Evolutionary conservation across 1,284 basidiomycete genomes (phyloP).

Genomic region (Neolentinus lepideus): DNA sequence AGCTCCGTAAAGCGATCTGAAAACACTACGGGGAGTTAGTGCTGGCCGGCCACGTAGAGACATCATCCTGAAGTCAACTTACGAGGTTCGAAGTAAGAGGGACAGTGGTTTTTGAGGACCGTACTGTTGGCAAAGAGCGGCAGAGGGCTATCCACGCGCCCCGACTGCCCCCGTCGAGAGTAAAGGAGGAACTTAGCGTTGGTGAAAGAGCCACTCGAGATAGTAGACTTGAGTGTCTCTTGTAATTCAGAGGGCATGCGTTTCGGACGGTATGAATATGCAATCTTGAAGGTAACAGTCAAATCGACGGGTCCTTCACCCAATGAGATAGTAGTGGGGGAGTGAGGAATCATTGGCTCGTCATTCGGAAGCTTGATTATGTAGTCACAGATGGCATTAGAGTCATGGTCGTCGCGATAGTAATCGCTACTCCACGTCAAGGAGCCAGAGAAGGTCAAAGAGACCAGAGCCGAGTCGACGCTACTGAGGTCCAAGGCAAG

Average conservation of each 20-base stretch:
- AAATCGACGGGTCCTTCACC: background rate
- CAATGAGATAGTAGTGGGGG: too few relatives aligned
- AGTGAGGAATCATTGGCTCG: background rate
- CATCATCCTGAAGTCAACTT: slow-evolving; percentile 1
- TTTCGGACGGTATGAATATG: background rate
- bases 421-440: background rate
- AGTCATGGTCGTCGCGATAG: background rate
- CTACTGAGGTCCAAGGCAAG: background rate
- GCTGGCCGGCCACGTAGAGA: background rate
- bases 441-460: background rate
- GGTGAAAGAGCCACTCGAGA: background rate
- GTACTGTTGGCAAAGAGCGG: slow-evolving; percentile 8
- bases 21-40: background rate
- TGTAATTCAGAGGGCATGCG: background rate
- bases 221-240: background rate
- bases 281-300: background rate
- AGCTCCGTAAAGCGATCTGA: slow-evolving; percentile 4
- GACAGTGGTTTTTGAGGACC: slow-evolving; percentile 3
- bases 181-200: background rate
- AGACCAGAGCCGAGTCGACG: background rate
- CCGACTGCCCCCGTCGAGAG: background rate
- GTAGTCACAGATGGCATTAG: background rate
- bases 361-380: background rate
- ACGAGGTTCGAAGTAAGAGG: slow-evolving; percentile 10
- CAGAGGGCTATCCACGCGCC: background rate